phyloP scores from a whole-genome alignment of 192 early-diverging fungal genomes.

The Rhizoclosmatium sp. region DNA sequence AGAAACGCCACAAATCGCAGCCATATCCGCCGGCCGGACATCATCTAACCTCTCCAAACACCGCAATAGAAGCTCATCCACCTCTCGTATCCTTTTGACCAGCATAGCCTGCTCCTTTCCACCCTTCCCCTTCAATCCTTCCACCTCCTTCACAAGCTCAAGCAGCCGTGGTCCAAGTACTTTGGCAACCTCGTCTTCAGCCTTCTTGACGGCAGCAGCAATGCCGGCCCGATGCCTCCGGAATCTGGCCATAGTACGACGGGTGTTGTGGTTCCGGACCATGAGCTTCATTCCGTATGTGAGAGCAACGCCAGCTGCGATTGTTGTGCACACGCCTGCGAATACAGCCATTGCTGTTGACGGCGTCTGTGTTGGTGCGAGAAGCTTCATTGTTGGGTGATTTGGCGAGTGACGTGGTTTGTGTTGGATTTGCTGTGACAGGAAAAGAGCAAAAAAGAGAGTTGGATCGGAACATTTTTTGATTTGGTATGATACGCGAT shows the following conservation, averaged over 20 bases:
- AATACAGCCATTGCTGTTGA: conserved; percentile 34
- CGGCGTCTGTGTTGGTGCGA: no score
- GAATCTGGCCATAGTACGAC: conserved; percentile 28
- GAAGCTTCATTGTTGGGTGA: no score
- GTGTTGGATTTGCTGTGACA: no score
- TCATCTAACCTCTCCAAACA: conserved; percentile 46
- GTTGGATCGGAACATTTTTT: no score
- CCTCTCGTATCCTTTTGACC: conserved; percentile 30
- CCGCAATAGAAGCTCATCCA: conserved; percentile 46
- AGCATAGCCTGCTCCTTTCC: not conserved
- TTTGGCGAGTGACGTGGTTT: no score
- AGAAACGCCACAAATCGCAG: conserved; percentile 1
- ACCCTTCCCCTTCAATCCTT: not conserved
- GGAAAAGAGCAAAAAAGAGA: no score
- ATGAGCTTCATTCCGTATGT: conserved; percentile 44
- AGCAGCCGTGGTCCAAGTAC: not conserved
- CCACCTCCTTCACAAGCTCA: conserved; percentile 1
- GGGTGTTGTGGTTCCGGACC: conserved; percentile 50
- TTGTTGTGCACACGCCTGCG: conserved; percentile 46
- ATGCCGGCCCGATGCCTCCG: conserved; percentile 25
- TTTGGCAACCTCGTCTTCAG: conserved; percentile 24
- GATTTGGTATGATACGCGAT: no score
- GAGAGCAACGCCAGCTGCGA: conserved; percentile 47
- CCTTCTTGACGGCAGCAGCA: not conserved
- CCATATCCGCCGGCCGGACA: conserved; percentile 36